Base-by-base conservation (phyloP, 768 basidiomycete species). In the Boletus rubroflammeus region DNA sequence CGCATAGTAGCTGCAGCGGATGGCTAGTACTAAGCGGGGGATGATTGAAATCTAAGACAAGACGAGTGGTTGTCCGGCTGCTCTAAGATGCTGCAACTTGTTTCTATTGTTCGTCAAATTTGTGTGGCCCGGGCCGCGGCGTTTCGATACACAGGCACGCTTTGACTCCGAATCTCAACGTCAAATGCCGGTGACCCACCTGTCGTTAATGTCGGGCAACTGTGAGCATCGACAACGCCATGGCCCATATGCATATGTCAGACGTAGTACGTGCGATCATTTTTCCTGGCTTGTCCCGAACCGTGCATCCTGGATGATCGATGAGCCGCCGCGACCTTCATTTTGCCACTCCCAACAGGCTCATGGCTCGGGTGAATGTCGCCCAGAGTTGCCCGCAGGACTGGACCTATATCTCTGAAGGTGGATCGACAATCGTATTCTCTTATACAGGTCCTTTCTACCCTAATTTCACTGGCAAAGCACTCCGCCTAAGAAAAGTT, bases 381-480 rank as follows among this genome's bases (percentile, higher is more conserved):
- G 47, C 60, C 15, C 50, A 68, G 44, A 77, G 63, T 29, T 63
- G 59, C n/a, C 76, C 75, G 1, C 51, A 46, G 11, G 74, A 90
- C 68, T 98, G 95, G 94, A 72, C 67, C 57, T 98, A 98, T 66
- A 73, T 93, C 21, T 86, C 92, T 0, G 96, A 98, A 74, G 96
- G 96, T n/a, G 92, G 90, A 19, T 88, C 92, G 19, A 88, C 91
- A 6, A 82, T 93, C 60, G 92, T 98, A 15, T 91, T 94, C 70
- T 83, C 89, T 8, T 96, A 95, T 65, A 60, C 64, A 10, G 91
- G 93, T 0, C 75, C 80, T 19, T 46, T 65, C 7, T 69, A 81
- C 58, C 68, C 78, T 2, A 53, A 67, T 8, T 87, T 86, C 66
- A 69, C 78, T 47, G 82, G 82, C 10, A 90, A 75, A 38, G 87